Conservation (phyloP, 805 yeast species). For the Metschnikowia borealis region DNA sequence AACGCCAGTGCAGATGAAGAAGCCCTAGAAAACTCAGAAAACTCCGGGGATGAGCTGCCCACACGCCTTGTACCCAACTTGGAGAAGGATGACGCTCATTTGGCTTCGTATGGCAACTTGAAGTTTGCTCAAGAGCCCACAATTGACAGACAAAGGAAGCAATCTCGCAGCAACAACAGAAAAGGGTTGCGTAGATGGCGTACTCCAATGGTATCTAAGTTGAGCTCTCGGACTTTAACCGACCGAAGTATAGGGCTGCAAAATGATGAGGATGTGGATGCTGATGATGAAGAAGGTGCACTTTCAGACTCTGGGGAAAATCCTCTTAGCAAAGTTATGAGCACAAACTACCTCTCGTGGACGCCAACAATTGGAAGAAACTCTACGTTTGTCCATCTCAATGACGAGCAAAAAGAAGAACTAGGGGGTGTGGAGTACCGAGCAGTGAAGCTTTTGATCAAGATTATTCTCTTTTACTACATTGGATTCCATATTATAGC, state of each 20-base stretch:
- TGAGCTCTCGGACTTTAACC: constrained; percentile 10
- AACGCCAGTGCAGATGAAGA: constrained; percentile 11
- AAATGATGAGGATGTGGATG: constrained; percentile 11
- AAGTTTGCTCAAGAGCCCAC: constrained; percentile 16
- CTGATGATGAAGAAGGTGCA: constrained; percentile 16
- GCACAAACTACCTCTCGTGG: constrained; percentile 78
- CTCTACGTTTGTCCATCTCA: constrained; percentile 80
- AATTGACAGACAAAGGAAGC: constrained; percentile 12
- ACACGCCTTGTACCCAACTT: not conserved
- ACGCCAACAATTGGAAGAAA: constrained; percentile 89
- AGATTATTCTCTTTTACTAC: constrained; percentile 62
- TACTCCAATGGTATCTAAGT: constrained; percentile 12
- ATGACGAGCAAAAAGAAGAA: constrained; percentile 85
- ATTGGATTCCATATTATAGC: constrained; percentile 69
- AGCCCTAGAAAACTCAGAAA: constrained; percentile 12
- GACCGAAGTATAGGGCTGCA: constrained; percentile 8
- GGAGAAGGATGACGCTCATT: not conserved
- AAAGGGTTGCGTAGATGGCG: constrained; percentile 15
- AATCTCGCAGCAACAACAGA: constrained; percentile 3
- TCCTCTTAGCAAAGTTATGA: constrained; percentile 30
- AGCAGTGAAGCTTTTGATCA: constrained; percentile 72
- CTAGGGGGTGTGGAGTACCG: constrained; percentile 97
- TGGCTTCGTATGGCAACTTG: constrained; percentile 4
- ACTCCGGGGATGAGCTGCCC: constrained; percentile 13
- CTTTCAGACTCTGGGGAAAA: constrained; percentile 17